A percentile compares a stretch with the other conserved stretches of the same genome.
phyloP scores from a whole-genome alignment of 1,284 basidiomycete species.

The Cryptococcus depauperatus region DNA sequence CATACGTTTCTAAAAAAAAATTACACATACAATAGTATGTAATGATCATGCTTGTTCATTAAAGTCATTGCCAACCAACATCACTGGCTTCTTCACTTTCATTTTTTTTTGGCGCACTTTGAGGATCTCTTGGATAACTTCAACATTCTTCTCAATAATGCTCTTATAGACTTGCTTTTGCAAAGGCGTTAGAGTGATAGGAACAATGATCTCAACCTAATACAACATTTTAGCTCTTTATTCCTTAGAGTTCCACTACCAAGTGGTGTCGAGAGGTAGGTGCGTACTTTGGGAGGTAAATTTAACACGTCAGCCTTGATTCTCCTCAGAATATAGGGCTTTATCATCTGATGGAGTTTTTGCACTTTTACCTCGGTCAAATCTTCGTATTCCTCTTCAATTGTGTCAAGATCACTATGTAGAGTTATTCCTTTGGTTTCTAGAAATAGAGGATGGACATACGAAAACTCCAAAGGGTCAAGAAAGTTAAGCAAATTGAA shows the following conservation, averaged over 20 bases:
- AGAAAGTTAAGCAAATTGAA: conserved; percentile 94
- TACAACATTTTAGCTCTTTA: conserved; percentile 1
- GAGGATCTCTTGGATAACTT: conserved; percentile 24
- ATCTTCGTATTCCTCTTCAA: conserved; percentile 61
- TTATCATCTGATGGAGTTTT: conserved; percentile 64
- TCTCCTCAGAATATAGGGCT: conserved; percentile 86
- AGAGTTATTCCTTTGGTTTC: background rate
- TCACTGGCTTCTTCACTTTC: background rate
- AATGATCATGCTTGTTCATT: background rate
- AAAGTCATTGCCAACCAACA: too few relatives aligned
- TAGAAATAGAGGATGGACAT: conserved; percentile 5
- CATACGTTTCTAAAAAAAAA: background rate
- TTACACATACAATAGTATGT: background rate
- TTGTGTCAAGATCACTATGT: conserved; percentile 54
- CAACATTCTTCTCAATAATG: conserved; percentile 50
- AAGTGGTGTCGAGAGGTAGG: background rate
- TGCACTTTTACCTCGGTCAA: conserved; percentile 70
- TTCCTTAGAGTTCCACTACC: background rate
- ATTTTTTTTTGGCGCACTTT: conserved; percentile 19
- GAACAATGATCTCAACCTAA: conserved; percentile 63
- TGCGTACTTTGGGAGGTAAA: conserved; percentile 74
- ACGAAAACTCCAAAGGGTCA: conserved; percentile 56
- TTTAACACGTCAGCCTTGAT: conserved; percentile 87
- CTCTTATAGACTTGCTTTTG: conserved; percentile 86
- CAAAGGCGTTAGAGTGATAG: conserved; percentile 76